phyloP scores from a whole-genome alignment of 148 eudicot genomes.

The Vaccinium myrtillus region DNA sequence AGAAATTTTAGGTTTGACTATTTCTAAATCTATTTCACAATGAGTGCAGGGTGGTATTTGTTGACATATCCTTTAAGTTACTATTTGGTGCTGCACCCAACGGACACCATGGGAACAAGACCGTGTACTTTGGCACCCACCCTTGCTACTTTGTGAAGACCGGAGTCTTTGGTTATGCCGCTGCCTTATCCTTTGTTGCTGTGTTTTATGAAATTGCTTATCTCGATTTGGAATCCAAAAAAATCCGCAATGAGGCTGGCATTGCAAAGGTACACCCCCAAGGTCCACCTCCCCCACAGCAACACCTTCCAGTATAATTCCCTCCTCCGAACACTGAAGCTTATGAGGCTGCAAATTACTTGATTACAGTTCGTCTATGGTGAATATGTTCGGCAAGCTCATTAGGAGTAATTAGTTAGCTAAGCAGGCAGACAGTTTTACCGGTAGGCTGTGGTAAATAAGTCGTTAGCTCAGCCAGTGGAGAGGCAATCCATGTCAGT shows the following conservation, averaged over 20 bases:
- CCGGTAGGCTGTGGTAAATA: no score
- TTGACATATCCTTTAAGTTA: conserved; percentile 61
- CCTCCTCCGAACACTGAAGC: conserved; percentile 48
- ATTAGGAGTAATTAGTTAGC: no score
- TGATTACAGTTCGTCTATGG: conserved; percentile 13
- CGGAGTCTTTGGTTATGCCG: conserved; percentile 78
- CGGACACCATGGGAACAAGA: no score
- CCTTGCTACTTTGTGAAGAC: conserved; percentile 83
- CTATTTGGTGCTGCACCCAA: conserved; percentile 73
- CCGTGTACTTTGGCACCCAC: conserved; percentile 19
- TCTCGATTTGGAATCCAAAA: conserved; percentile 51
- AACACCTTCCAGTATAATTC: neutral
- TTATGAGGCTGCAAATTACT: conserved; percentile 66
- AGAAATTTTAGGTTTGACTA: neutral
- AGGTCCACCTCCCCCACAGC: conserved; percentile 13
- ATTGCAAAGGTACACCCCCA: conserved; percentile 89
- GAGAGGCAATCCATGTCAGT: no score
- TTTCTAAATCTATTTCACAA: neutral
- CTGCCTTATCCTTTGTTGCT: conserved; percentile 59
- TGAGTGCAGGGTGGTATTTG: conserved; percentile 63
- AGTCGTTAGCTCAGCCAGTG: no score
- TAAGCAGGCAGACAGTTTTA: neutral
- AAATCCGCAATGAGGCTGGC: conserved; percentile 35
- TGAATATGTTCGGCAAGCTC: neutral
- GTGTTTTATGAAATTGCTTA: conserved; percentile 57